Evolutionary conservation across 1,139 yeast species (phyloP).

Genomic region (Hyphopichia pseudoburtonii): DNA sequence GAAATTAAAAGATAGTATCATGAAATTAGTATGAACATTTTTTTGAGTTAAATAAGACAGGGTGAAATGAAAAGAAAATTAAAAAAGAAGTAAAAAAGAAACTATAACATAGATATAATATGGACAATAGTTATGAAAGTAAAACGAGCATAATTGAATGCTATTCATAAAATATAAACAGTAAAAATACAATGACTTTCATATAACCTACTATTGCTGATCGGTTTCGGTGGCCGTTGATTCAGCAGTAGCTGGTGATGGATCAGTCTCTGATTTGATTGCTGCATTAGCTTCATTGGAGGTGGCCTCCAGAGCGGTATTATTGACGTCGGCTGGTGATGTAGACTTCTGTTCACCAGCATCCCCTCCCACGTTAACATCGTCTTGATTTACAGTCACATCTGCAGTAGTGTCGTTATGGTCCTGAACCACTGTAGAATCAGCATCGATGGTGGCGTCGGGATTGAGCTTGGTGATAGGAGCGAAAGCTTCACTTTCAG

Average conservation of each 20-base stretch:
- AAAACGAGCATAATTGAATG: background rate
- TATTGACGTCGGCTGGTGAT: constrained; percentile 1
- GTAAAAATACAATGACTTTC: background rate
- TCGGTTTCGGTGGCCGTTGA: background rate
- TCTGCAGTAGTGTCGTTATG: constrained; percentile 36
- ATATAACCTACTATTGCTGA: background rate
- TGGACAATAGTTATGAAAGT: no score
- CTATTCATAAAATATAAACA: background rate
- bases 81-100: background rate
- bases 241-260: background rate
- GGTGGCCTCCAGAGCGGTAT: background rate
- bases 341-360: constrained; percentile 15
- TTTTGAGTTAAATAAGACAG: no score
- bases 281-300: background rate
- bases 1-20: background rate
- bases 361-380: constrained; percentile 24
- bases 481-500: background rate
- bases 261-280: constrained; percentile 1
- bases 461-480: background rate
- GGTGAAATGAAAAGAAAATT: background rate
- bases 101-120: no score
- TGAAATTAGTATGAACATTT: no score
- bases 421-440: constrained; percentile 38
- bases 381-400: constrained; percentile 29
- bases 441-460: constrained; percentile 26